Evolutionary conservation across 2,329 filamentous ascomycete genomes (phyloP).

Genomic region (Trichoderma atrobrunneum): DNA sequence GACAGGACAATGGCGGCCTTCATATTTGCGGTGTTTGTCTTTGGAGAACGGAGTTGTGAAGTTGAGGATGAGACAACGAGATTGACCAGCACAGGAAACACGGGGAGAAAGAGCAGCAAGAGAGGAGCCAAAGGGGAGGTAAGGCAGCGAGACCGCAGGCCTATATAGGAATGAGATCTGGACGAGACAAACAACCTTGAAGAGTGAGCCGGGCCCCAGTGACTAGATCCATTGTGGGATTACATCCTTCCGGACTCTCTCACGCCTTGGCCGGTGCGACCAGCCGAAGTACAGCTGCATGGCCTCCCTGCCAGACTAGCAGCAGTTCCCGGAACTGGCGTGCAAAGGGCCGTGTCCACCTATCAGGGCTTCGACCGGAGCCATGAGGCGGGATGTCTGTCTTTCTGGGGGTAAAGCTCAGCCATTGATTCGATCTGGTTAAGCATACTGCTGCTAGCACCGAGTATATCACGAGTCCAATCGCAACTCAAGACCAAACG

Average conservation of each 20-base stretch:
- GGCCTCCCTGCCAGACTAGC: conserved; percentile 1
- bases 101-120: not conserved
- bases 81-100: not conserved
- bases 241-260: not conserved
- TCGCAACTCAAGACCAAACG: not conserved
- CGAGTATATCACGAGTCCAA: not conserved
- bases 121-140: not conserved
- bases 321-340: not conserved
- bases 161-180: not conserved
- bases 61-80: not conserved
- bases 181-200: not conserved
- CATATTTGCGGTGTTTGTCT: conserved; percentile 34
- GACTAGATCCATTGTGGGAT: not conserved
- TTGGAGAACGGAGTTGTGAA: not conserved
- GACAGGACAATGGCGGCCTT: conserved; percentile 41
- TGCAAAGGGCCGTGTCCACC: conserved; percentile 24
- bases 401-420: not conserved
- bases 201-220: not conserved
- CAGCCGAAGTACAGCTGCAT: conserved; percentile 11
- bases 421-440: not conserved
- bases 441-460: not conserved
- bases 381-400: conserved; percentile 27
- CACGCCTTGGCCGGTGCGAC: conserved; percentile 11
- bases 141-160: not conserved
- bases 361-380: conserved; percentile 28